These are phyloP conservation scores for Plantago rigida DNA, from an alignment of 305 asterid species.

Conservation along the genomic window DNA sequence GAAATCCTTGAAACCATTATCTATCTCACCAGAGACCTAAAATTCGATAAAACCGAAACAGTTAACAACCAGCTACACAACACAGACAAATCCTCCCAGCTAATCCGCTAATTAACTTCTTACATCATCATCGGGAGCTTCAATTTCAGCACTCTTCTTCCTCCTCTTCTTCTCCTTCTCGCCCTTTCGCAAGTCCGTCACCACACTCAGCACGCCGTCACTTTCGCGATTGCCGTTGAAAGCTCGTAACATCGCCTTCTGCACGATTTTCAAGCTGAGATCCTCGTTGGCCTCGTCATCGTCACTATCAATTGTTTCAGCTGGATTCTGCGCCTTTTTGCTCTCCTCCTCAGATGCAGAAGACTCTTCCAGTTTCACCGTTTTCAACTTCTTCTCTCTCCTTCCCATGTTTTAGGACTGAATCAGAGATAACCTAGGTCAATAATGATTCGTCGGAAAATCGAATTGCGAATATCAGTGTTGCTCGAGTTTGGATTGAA, in stretches of 20 bases:
- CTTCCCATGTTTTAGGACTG: slow-evolving; percentile 33
- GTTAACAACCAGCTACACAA: neutral
- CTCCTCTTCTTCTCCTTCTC: slow-evolving; percentile 42
- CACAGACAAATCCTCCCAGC: neutral
- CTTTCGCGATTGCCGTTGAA: slow-evolving; percentile 19
- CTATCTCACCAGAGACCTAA: slow-evolving; percentile 45
- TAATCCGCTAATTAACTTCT: slow-evolving; percentile 22
- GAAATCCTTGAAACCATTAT: slow-evolving; percentile 42
- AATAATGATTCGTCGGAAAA: neutral
- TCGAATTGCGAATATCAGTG: neutral
- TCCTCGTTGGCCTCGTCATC: slow-evolving; percentile 74
- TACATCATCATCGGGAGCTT: slow-evolving; percentile 34
- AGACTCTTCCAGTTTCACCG: slow-evolving; percentile 21
- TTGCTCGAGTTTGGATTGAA: too few relatives aligned
- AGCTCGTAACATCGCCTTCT: slow-evolving; percentile 42
- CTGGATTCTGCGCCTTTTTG: slow-evolving; percentile 22
- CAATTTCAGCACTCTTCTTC: slow-evolving; percentile 37
- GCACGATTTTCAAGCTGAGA: slow-evolving; percentile 60
- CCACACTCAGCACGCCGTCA: slow-evolving; percentile 31
- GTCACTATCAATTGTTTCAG: slow-evolving; percentile 25
- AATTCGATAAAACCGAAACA: slow-evolving; percentile 7
- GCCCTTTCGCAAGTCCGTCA: slow-evolving; percentile 33
- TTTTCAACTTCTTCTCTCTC: slow-evolving; percentile 38
- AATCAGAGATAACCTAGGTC: neutral
- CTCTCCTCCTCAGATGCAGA: slow-evolving; percentile 32